Percentiles rank a stretch among this genome's conserved stretches.
These are phyloP conservation scores for Lineolata rhizophorae DNA, from an alignment of 495 filamentous ascomycete species.

Conservation along the genomic window DNA sequence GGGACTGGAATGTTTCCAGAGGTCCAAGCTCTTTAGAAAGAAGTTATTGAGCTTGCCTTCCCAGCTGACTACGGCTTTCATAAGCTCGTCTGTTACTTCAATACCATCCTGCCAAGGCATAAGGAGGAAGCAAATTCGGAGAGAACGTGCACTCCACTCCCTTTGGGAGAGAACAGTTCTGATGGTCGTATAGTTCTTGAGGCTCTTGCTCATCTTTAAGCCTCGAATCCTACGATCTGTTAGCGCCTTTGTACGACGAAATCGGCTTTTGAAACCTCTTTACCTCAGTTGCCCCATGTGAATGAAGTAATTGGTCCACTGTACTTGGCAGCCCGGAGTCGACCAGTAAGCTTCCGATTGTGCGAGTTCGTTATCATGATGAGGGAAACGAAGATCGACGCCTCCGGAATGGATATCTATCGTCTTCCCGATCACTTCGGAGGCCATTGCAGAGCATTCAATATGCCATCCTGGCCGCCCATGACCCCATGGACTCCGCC, in stretches of 20 bases:
- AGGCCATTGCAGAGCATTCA: conserved; percentile 94
- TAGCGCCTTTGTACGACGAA: too few species aligned
- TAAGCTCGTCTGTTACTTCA: conserved; percentile 70
- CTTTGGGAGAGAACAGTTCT: conserved; percentile 49
- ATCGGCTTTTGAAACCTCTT: too few species aligned
- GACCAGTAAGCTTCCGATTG: conserved; percentile 80
- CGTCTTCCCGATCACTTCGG: conserved; percentile 51
- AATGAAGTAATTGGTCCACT: conserved; percentile 91
- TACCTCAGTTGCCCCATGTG: conserved; percentile 93
- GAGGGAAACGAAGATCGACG: conserved; percentile 81
- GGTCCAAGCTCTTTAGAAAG: conserved; percentile 57
- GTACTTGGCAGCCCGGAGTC: conserved; percentile 17
- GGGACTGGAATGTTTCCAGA: conserved; percentile 17
- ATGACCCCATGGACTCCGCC: conserved; percentile 67
- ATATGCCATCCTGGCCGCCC: conserved; percentile 95
- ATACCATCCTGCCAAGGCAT: conserved; percentile 78
- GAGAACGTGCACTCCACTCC: conserved; percentile 59
- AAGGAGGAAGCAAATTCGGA: conserved; percentile 75
- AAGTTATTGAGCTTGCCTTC: conserved; percentile 76
- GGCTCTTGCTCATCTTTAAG: conserved; percentile 81
- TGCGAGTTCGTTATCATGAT: conserved; percentile 60
- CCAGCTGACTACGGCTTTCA: conserved; percentile 50
- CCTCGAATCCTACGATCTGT: conserved; percentile 70
- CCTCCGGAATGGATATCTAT: conserved; percentile 93
- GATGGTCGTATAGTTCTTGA: conserved; percentile 98